phyloP scores from a whole-genome alignment of 768 basidiomycete species.

The Grammothele lineata region DNA sequence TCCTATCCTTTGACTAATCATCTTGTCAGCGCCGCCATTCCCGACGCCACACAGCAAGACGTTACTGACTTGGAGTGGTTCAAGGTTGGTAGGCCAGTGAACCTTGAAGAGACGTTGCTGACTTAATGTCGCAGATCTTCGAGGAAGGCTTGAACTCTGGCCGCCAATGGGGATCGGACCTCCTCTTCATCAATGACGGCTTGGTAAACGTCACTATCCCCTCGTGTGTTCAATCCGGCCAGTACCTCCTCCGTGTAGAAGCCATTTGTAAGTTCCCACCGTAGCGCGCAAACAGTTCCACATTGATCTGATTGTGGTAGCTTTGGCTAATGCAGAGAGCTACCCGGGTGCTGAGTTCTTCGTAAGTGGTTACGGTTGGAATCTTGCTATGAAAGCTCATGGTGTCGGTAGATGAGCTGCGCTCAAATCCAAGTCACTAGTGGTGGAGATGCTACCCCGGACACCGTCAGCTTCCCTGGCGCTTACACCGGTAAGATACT shows the following conservation, averaged over 20 bases:
- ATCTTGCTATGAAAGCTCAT: neutral
- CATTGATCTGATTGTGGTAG: constrained; percentile 19
- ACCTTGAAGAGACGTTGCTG: neutral
- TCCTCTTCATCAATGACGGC: constrained; percentile 42
- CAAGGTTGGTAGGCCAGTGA: constrained; percentile 19
- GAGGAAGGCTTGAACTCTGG: constrained; percentile 36
- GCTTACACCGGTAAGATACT: constrained; percentile 28
- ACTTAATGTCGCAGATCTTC: constrained; percentile 31
- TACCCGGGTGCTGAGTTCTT: constrained; percentile 59
- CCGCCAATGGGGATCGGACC: constrained; percentile 43
- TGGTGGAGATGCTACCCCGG: constrained; percentile 25
- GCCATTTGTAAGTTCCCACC: constrained; percentile 38
- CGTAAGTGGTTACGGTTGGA: constrained; percentile 16
- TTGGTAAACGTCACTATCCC: constrained; percentile 46
- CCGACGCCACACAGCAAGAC: constrained; percentile 39
- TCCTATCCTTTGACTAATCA: too few relatives aligned
- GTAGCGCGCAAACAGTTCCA: neutral
- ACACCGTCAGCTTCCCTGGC: constrained; percentile 32
- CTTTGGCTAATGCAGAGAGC: constrained; percentile 37
- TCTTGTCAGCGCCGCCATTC: constrained; percentile 36
- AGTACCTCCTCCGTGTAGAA: constrained; percentile 47
- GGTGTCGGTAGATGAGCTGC: constrained; percentile 28
- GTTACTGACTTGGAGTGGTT: constrained; percentile 51
- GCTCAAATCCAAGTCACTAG: constrained; percentile 33
- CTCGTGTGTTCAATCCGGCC: constrained; percentile 39